Evolutionary conservation across 176 grass and related monocot genomes (phyloP).

Genomic region (Aegilops longissima): DNA sequence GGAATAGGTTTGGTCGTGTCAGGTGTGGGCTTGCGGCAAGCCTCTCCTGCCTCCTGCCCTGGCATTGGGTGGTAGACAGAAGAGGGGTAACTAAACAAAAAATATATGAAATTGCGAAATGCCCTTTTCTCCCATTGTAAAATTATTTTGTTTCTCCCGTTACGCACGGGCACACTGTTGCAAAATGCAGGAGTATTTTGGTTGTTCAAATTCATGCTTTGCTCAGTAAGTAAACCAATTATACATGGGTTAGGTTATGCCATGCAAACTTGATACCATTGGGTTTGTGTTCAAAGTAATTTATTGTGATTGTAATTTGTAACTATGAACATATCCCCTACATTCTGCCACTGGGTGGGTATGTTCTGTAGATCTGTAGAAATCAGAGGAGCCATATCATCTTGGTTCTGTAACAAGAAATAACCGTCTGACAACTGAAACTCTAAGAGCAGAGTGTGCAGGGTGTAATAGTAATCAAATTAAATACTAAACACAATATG

Average conservation of each 20-base stretch:
- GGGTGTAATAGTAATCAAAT: not conserved
- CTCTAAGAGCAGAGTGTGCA: not conserved
- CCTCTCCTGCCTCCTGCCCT: too few species aligned
- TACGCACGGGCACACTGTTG: not conserved
- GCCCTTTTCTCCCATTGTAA: too few species aligned
- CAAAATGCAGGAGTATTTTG: not conserved
- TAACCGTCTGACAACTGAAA: not conserved
- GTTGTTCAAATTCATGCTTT: not conserved
- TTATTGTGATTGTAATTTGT: not conserved
- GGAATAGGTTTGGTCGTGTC: too few species aligned
- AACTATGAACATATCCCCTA: not conserved
- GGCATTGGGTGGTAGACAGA: too few species aligned
- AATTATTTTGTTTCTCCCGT: too few species aligned
- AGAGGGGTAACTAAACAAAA: too few species aligned
- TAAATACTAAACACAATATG: not conserved
- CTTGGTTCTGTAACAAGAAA: not conserved
- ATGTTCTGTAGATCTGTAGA: not conserved
- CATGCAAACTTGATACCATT: not conserved
- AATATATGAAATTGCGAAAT: too few species aligned
- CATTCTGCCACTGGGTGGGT: not conserved
- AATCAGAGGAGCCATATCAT: not conserved
- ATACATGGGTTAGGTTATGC: not conserved
- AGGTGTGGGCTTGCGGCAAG: too few species aligned
- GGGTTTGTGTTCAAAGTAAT: not conserved
- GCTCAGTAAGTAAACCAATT: not conserved